Evolutionary conservation across 352 stramenopile genomes (phyloP).

Genomic region (Phytophthora hybrid): DNA sequence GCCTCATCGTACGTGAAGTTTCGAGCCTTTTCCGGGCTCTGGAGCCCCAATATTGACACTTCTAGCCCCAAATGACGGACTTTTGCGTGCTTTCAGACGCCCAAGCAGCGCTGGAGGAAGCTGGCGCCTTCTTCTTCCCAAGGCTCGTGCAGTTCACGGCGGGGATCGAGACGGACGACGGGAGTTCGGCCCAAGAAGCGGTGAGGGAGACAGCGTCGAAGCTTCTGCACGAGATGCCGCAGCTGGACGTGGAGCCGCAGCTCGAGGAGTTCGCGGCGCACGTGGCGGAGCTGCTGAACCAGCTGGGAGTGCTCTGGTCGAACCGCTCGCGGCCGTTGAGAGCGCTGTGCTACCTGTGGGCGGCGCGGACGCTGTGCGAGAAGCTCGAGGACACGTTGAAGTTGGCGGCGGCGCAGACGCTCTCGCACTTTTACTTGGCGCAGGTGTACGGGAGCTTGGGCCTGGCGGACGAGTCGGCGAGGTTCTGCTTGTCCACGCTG

Average conservation of each 20-base stretch:
- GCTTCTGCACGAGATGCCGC: conserved; percentile 31
- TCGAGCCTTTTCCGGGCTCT: background rate
- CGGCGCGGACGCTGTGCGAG: conserved; percentile 40
- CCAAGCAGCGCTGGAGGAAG: conserved; percentile 59
- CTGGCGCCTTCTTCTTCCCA: conserved; percentile 50
- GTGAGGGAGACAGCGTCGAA: background rate
- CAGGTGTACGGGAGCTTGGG: conserved; percentile 71
- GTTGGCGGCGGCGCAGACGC: conserved; percentile 39
- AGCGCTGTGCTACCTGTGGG: conserved; percentile 68
- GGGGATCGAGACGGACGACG: conserved; percentile 28
- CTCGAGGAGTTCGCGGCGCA: conserved; percentile 30
- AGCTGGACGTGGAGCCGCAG: conserved; percentile 20
- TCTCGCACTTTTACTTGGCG: conserved; percentile 77
- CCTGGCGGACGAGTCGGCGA: conserved; percentile 57
- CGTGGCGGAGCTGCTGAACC: conserved; percentile 59
- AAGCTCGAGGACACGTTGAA: conserved; percentile 1
- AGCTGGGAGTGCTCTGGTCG: conserved; percentile 76
- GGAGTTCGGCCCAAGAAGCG: conserved; percentile 6
- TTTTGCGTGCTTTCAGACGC: conserved; percentile 46
- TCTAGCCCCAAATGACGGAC: background rate
- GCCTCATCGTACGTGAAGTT: conserved; percentile 54
- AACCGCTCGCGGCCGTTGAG: conserved; percentile 55
- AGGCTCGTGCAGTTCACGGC: conserved; percentile 46
- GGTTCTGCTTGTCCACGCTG: conserved; percentile 71
- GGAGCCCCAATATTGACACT: background rate